phyloP scores from a whole-genome alignment of 2,329 filamentous ascomycete species.

The Colletotrichum brevisporum region DNA sequence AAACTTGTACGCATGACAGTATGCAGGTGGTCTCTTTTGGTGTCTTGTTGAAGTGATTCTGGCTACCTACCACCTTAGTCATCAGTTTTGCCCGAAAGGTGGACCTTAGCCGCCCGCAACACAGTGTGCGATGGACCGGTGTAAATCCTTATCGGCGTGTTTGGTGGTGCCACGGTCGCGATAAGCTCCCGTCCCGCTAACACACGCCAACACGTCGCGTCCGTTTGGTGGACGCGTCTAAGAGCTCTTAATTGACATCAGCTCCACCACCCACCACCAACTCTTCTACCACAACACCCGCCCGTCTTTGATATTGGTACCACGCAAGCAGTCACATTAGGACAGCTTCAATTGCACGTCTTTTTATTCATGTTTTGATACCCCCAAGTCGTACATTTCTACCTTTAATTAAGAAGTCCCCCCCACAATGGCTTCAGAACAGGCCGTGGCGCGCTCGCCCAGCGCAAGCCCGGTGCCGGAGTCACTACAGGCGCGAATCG shows the following conservation, averaged over 20 bases:
- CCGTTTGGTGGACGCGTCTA: conserved; percentile 19
- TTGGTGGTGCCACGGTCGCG: conserved; percentile 31
- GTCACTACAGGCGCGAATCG: conserved; percentile 69
- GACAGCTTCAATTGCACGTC: neutral
- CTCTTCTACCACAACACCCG: conserved; percentile 25
- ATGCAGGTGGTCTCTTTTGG: neutral
- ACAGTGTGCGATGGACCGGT: neutral
- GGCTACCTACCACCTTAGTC: neutral
- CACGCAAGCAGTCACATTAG: neutral
- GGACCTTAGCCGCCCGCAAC: neutral
- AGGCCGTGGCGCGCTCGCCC: conserved; percentile 60
- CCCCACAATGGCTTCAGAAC: conserved; percentile 64
- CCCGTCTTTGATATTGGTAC: conserved; percentile 33
- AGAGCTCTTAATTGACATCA: conserved; percentile 37
- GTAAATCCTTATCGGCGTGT: conserved; percentile 35
- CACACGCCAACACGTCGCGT: conserved; percentile 38
- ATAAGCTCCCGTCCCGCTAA: conserved; percentile 27
- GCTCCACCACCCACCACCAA: conserved; percentile 28
- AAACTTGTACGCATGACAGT: neutral
- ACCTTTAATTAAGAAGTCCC: neutral
- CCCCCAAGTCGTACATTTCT: neutral
- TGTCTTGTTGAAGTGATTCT: no score
- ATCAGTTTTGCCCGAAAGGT: neutral
- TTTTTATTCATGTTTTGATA: conserved; percentile 34
- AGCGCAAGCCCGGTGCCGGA: conserved; percentile 57